Evolutionary conservation across 2,329 filamentous ascomycete species (phyloP).

Genomic region (Monosporascus sp.): DNA sequence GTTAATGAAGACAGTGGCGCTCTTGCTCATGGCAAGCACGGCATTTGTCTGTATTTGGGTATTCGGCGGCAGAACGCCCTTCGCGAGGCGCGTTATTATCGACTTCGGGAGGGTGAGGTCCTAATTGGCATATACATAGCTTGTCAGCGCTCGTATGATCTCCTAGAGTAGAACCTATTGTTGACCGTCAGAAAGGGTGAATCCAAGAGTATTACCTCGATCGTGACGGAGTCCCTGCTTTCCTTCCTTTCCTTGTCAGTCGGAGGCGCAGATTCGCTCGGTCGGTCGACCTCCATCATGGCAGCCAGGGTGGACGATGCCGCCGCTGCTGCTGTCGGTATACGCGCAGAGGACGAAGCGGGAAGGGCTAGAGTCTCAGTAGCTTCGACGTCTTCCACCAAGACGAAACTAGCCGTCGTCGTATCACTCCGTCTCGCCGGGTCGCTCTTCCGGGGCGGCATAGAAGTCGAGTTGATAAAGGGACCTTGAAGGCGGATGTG

Average conservation of each 20-base stretch:
- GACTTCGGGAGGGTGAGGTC: constrained; percentile 75
- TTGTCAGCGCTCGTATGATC: constrained; percentile 7
- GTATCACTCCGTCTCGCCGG: constrained; percentile 37
- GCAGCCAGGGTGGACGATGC: constrained; percentile 16
- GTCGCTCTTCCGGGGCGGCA: constrained; percentile 54
- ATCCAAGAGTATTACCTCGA: constrained; percentile 40
- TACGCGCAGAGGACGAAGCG: constrained; percentile 14
- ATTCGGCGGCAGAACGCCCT: constrained; percentile 73
- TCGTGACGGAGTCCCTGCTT: constrained; percentile 32
- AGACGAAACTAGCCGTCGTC: constrained; percentile 39
- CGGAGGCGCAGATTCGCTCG: constrained; percentile 14
- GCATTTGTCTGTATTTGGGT: constrained; percentile 82
- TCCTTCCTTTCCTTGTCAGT: constrained; percentile 32
- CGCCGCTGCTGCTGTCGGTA: constrained; percentile 16
- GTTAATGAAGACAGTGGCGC: constrained; percentile 78
- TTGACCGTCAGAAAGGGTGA: not conserved
- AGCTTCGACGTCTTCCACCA: constrained; percentile 33
- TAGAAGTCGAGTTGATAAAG: constrained; percentile 21
- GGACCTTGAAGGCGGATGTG: not conserved
- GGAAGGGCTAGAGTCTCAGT: constrained; percentile 5
- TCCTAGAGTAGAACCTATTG: not conserved
- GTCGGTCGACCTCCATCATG: constrained; percentile 31
- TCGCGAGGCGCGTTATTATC: constrained; percentile 73
- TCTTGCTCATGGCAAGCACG: constrained; percentile 72
- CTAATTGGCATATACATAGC: constrained; percentile 30